Evolutionary conservation across 805 yeast genomes (phyloP), one percentile per base, ranked within the genome.

Genomic region (Starmerella etchellsii): DNA sequence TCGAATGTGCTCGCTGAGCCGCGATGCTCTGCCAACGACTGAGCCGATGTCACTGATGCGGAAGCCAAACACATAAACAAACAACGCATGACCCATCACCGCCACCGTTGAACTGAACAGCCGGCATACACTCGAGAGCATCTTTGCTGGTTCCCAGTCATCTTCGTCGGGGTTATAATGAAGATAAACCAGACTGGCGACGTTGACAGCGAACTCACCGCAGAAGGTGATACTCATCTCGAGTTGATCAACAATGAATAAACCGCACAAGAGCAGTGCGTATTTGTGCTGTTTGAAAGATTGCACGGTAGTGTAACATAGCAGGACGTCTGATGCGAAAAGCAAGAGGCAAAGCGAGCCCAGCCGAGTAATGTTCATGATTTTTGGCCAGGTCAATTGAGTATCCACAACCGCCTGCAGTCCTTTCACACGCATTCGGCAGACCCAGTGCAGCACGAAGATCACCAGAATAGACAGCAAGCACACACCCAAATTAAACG

Each of bases 371-470:
- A 43, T 5, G 14, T 31, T 32, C 23, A 42, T 18, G 14, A 41
- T 3, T 5, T 9, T 3, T n/a, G 16, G 7, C 18, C n/a, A 20
- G 18, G 16, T 23, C 31, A 30, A 15, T 7, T 36, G 28, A 3
- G 27, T 25, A 3, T 42, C 38, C 2, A 34, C 53, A 3, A 35
- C 7, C 23, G 73, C 76, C 14, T 71, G 60, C 20, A 81, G 55
- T 41, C 73, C 77, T 29, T 64, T 18, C 19, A 47, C 49, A 16
- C 51, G 41, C 34, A 31, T 32, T 26, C 29, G 61, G 34, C 79
- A 58, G 1, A 91, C 69, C 76, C 93, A 78, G 55, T 85, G 94
- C 63, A 80, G 75, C 2, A 79, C 75, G 54, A 69, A 66, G 53
- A 75, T 54, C 47, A 76, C 52, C 13, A 64, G 52, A 4, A 49